Conservation (phyloP, 2,329 filamentous ascomycete species). For the Arthrobotrys entomopaga region DNA sequence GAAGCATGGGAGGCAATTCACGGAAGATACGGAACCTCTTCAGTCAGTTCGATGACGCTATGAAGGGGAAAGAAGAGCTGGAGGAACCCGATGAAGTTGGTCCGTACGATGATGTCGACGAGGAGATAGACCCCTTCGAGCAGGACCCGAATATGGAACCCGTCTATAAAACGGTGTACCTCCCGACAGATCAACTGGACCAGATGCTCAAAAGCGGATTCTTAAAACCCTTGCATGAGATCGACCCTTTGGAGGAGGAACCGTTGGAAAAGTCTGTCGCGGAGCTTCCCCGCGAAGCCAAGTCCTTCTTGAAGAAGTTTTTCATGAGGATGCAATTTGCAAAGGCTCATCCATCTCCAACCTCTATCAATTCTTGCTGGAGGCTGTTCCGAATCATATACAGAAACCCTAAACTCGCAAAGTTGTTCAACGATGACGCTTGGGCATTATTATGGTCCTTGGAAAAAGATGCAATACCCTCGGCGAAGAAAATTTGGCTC, state of each 20-base stretch:
- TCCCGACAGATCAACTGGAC: constrained; percentile 42
- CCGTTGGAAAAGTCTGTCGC: constrained; percentile 17
- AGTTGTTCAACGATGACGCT: constrained; percentile 43
- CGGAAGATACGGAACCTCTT: constrained; percentile 40
- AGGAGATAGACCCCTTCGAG: constrained; percentile 47
- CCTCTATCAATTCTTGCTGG: constrained; percentile 33
- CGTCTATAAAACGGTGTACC: constrained; percentile 47
- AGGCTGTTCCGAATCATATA: constrained; percentile 36
- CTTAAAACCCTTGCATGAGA: constrained; percentile 44
- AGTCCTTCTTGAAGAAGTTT: constrained; percentile 47
- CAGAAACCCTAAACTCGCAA: constrained; percentile 19
- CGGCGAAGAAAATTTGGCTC: constrained; percentile 33
- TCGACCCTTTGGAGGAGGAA: constrained; percentile 32
- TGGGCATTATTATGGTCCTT: constrained; percentile 42
- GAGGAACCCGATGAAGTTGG: constrained; percentile 15
- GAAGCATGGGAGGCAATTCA: constrained; percentile 39
- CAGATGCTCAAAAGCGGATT: constrained; percentile 45
- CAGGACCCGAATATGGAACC: constrained; percentile 42
- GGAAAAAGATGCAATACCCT: constrained; percentile 38
- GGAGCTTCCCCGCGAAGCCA: constrained; percentile 10
- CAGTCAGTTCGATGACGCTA: constrained; percentile 33
- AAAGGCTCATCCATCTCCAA: constrained; percentile 30
- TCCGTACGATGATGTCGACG: constrained; percentile 47
- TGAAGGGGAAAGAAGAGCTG: constrained; percentile 25
- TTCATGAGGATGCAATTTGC: constrained; percentile 46